Evolutionary conservation across 345 rosid species (phyloP).

Genomic region (Pseudoturritis turrita): DNA sequence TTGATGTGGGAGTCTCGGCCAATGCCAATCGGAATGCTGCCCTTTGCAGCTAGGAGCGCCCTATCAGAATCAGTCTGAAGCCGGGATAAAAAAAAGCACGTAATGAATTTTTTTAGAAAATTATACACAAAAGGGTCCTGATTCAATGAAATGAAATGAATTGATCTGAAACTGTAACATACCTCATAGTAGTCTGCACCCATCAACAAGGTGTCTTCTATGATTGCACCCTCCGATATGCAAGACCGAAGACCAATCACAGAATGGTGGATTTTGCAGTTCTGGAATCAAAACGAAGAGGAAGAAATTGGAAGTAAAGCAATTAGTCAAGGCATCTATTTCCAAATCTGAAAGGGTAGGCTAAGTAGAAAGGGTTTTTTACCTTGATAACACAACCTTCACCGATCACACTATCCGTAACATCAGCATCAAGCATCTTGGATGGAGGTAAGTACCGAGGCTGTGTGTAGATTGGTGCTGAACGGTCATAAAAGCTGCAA

Average conservation of each 20-base stretch:
- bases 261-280: constrained; percentile 92
- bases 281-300: constrained; percentile 37
- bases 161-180: neutral
- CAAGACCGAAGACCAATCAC: constrained; percentile 95
- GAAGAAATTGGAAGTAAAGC: neutral
- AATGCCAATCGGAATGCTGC: constrained; percentile 85
- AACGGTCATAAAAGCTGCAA: constrained; percentile 89
- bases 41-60: constrained; percentile 78
- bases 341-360: neutral
- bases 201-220: constrained; percentile 88
- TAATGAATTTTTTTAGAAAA: neutral
- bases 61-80: constrained; percentile 85
- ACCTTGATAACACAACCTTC: constrained; percentile 99
- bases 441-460: constrained; percentile 96
- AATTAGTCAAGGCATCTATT: neutral
- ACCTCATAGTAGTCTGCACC: constrained; percentile 98
- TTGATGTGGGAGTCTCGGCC: constrained; percentile 83
- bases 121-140: neutral
- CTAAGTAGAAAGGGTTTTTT: neutral
- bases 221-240: constrained; percentile 92
- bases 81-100: neutral
- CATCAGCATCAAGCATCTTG: constrained; percentile 99
- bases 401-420: constrained; percentile 92
- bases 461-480: constrained; percentile 95
- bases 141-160: neutral